Conservation (phyloP, 805 yeast species). For the Metschnikowia reukaufii region DNA sequence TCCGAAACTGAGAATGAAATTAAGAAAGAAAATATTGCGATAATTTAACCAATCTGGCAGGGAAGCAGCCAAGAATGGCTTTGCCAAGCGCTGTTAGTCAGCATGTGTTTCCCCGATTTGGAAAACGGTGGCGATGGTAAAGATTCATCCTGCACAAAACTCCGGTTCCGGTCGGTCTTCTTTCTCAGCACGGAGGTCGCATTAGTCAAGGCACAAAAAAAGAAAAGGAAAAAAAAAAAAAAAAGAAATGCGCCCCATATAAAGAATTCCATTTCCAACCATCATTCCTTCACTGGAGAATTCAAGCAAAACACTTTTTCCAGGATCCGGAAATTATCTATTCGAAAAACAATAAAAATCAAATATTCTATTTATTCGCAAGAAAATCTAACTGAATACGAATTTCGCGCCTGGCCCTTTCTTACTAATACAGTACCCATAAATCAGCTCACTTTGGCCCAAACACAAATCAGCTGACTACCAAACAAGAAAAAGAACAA, state of each 20-base stretch:
- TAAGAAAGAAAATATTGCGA: no score
- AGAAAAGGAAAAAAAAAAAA: constrained; percentile 1
- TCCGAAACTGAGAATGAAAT: no score
- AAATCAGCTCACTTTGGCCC: neutral
- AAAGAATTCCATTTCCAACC: constrained; percentile 1
- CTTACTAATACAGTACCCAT: neutral
- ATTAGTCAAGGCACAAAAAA: constrained; percentile 5
- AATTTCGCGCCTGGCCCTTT: neutral
- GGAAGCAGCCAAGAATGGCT: neutral
- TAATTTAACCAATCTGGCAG: neutral
- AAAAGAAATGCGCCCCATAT: constrained; percentile 7
- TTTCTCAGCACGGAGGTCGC: neutral
- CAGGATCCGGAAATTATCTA: neutral
- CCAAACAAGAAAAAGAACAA: neutral
- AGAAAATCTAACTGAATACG: neutral
- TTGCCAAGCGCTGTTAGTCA: neutral
- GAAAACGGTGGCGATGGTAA: constrained; percentile 6
- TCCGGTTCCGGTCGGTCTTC: neutral
- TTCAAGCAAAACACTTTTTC: neutral
- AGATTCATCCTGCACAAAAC: constrained; percentile 1
- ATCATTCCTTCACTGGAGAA: neutral
- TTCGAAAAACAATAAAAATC: no score
- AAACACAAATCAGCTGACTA: neutral
- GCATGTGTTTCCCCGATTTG: constrained; percentile 3
- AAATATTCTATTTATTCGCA: neutral